phyloP scores from a whole-genome alignment of 768 basidiomycete genomes.

The Cystofilobasidium bisporidii region DNA sequence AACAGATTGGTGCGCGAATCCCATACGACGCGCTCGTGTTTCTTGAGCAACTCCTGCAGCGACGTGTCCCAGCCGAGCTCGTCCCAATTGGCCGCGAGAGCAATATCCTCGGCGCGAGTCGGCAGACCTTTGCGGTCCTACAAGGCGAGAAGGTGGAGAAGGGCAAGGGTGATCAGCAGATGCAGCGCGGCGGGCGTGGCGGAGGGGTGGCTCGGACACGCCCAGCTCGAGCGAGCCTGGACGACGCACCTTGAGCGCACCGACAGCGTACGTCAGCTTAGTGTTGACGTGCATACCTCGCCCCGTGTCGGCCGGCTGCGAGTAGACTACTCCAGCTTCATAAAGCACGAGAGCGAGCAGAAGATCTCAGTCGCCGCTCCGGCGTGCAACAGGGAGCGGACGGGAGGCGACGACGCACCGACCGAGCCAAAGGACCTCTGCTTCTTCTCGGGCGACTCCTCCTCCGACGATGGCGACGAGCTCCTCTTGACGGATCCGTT shows the following conservation, averaged over 20 bases:
- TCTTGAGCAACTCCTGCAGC: slow-evolving; percentile 68
- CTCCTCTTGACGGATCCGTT: background rate
- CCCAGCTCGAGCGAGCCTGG: background rate
- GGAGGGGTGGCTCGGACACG: background rate
- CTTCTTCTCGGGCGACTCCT: slow-evolving; percentile 9
- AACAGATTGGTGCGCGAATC: slow-evolving; percentile 78
- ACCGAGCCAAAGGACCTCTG: background rate
- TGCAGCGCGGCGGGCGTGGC: background rate
- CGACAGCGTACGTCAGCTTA: slow-evolving; percentile 73
- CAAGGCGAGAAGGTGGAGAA: background rate
- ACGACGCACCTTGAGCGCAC: slow-evolving; percentile 61
- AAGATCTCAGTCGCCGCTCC: no score
- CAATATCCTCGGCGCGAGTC: slow-evolving; percentile 78
- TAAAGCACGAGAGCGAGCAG: background rate
- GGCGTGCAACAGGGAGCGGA: background rate
- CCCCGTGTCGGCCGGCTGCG: slow-evolving; percentile 78
- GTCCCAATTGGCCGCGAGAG: slow-evolving; percentile 61
- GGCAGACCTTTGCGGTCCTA: slow-evolving; percentile 46
- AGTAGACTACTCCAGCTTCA: slow-evolving; percentile 60
- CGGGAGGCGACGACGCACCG: background rate
- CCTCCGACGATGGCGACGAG: slow-evolving; percentile 3
- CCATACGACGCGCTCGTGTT: slow-evolving; percentile 67
- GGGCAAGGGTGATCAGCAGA: no score
- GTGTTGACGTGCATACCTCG: slow-evolving; percentile 74
- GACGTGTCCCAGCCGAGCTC: slow-evolving; percentile 62